phyloP scores from a whole-genome alignment of 805 yeast species.

The Cyberlindnera xishuangbannaensis region DNA sequence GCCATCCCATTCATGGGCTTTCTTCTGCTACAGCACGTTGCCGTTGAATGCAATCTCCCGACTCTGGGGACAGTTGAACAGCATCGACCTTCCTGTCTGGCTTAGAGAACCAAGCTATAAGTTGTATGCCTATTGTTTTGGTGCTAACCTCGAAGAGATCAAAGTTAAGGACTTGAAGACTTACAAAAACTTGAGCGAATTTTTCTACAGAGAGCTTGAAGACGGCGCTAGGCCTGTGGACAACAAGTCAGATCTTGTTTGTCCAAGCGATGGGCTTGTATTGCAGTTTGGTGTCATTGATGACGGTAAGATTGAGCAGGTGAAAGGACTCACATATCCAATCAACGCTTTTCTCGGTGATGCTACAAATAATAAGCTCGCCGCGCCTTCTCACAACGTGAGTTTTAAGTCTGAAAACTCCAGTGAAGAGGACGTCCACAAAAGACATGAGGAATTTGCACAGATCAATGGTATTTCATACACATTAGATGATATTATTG shows the following conservation, averaged over 20 bases:
- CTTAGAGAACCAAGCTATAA: conserved; percentile 75
- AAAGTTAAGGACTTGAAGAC: conserved; percentile 71
- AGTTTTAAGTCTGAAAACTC: conserved; percentile 39
- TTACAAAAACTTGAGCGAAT: conserved; percentile 80
- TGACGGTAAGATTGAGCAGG: conserved; percentile 90
- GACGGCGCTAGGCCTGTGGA: conserved; percentile 78
- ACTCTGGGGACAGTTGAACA: conserved; percentile 90
- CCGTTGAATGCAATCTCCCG: conserved; percentile 91
- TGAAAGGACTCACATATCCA: conserved; percentile 92
- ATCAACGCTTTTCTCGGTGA: conserved; percentile 83
- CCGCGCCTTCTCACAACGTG: conserved; percentile 49
- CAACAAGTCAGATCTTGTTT: conserved; percentile 57
- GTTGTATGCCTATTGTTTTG: conserved; percentile 74
- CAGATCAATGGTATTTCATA: conserved; percentile 67
- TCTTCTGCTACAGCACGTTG: conserved; percentile 81
- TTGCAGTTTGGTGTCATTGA: conserved; percentile 76
- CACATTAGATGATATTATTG: conserved; percentile 62
- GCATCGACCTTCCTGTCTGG: conserved; percentile 81
- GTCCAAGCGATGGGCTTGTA: conserved; percentile 93
- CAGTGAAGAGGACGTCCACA: conserved; percentile 35
- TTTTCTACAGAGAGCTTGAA: conserved; percentile 76
- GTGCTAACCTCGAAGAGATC: conserved; percentile 87
- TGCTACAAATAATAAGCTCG: conserved; percentile 33
- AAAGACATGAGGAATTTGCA: conserved; percentile 71
- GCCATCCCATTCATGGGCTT: conserved; percentile 79